A percentile compares a stretch with the other conserved stretches of the same genome.
Evolutionary conservation across 257 asterid species (phyloP).

Genomic region (Primulina eburnea): DNA sequence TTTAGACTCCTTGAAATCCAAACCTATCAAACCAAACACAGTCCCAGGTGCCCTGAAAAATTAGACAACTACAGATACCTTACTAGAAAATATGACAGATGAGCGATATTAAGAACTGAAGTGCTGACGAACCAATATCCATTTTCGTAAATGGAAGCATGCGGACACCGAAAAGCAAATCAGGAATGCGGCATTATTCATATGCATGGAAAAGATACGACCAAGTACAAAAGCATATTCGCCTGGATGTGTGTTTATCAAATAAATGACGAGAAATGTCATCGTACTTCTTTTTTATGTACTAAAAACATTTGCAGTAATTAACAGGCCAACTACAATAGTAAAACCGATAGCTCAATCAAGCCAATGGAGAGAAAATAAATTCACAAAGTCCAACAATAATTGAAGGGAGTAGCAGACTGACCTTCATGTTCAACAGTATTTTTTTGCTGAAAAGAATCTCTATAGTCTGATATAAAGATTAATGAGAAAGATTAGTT

Average conservation of each 20-base stretch:
- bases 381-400: slow-evolving; percentile 1
- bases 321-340: slow-evolving; percentile 2
- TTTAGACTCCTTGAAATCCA: too few species aligned
- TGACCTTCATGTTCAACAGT: slow-evolving; percentile 80
- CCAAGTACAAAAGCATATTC: background rate
- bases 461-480: slow-evolving; percentile 77
- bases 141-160: too few species aligned
- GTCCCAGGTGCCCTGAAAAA: too few species aligned
- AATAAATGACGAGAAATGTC: background rate
- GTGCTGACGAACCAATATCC: too few species aligned
- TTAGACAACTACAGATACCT: too few species aligned
- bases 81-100: too few species aligned
- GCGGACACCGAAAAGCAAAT: background rate
- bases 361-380: background rate
- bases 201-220: background rate
- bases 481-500: slow-evolving; percentile 21
- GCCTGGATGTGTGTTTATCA: background rate
- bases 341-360: background rate
- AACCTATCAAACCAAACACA: too few species aligned
- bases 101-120: too few species aligned
- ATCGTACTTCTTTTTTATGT: slow-evolving; percentile 4
- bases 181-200: background rate
- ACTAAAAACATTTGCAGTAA: background rate
- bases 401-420: slow-evolving; percentile 32
- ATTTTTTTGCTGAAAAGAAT: slow-evolving; percentile 81